Evolutionary conservation across 2,329 filamentous ascomycete species (phyloP).

Genomic region (Aspergillus alliaceus): DNA sequence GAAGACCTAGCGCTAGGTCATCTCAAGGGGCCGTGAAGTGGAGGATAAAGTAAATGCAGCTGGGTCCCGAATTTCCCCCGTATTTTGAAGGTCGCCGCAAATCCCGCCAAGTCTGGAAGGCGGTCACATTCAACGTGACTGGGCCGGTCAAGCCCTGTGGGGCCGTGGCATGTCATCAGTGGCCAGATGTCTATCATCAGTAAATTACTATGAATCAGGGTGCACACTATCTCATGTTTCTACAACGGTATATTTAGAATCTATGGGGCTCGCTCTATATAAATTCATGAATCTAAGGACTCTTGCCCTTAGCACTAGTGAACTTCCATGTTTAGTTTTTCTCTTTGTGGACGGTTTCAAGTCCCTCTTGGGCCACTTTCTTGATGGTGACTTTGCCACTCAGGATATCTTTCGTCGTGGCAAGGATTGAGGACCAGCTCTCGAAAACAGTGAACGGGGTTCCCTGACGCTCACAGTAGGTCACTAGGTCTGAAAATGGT

Average conservation of each 20-base stretch:
- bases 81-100: not conserved
- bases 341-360: constrained; percentile 12
- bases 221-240: not conserved
- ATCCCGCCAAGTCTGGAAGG: constrained; percentile 19
- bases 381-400: constrained; percentile 69
- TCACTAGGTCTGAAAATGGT: constrained; percentile 69
- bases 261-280: not conserved
- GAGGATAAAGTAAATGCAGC: constrained; percentile 6
- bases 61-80: not conserved
- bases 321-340: constrained; percentile 1
- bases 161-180: not conserved
- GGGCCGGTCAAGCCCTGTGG: not conserved
- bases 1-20: constrained; percentile 30
- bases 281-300: constrained; percentile 4
- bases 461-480: constrained; percentile 78
- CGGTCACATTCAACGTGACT: constrained; percentile 24
- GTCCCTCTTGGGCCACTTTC: constrained; percentile 62
- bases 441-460: constrained; percentile 87
- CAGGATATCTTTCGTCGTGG: constrained; percentile 74
- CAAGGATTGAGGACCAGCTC: constrained; percentile 77
- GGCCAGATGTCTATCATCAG: not conserved
- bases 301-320: not conserved
- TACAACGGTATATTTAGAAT: not conserved
- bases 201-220: not conserved
- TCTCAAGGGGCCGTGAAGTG: constrained; percentile 26